A percentile compares a stretch with the other conserved stretches of the same genome.
Conservation (phyloP, 1,284 basidiomycete species). For the Papiliotrema terrestris region DNA sequence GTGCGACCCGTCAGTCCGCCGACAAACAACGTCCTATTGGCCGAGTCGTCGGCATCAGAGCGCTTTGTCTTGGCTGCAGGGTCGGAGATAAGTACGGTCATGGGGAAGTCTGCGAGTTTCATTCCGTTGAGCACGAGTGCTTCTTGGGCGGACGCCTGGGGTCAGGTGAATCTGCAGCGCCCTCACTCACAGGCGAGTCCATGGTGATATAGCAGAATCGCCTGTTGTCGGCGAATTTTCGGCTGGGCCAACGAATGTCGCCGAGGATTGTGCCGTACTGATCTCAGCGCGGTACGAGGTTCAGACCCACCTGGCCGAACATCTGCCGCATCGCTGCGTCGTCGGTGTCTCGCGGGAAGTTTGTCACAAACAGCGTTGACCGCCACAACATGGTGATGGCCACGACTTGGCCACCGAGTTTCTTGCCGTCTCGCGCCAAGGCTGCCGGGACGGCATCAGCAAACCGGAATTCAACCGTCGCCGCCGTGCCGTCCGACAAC, state of each 20-base stretch:
- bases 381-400: conserved; percentile 86
- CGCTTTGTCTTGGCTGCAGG: conserved; percentile 83
- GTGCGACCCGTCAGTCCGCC: conserved; percentile 63
- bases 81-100: conserved; percentile 86
- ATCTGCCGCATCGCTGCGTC: conserved; percentile 70
- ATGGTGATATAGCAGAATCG: conserved; percentile 96
- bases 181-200: conserved; percentile 65
- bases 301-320: conserved; percentile 64
- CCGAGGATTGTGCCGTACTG: conserved; percentile 84
- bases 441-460: conserved; percentile 72
- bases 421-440: conserved; percentile 89
- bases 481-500: conserved; percentile 30
- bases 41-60: conserved; percentile 76
- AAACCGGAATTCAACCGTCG: conserved; percentile 47
- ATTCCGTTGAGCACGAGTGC: conserved; percentile 73
- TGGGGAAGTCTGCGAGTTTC: conserved; percentile 58
- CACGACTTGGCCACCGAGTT: conserved; percentile 67
- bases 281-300: not conserved
- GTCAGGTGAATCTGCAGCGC: conserved; percentile 1
- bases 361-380: conserved; percentile 93
- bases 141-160: conserved; percentile 67
- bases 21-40: conserved; percentile 71
- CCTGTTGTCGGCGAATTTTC: conserved; percentile 84
- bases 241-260: conserved; percentile 93
- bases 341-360: conserved; percentile 84